Evolutionary conservation across 176 grass and related monocot species (phyloP).

Genomic region (Oropetium thomaeum): DNA sequence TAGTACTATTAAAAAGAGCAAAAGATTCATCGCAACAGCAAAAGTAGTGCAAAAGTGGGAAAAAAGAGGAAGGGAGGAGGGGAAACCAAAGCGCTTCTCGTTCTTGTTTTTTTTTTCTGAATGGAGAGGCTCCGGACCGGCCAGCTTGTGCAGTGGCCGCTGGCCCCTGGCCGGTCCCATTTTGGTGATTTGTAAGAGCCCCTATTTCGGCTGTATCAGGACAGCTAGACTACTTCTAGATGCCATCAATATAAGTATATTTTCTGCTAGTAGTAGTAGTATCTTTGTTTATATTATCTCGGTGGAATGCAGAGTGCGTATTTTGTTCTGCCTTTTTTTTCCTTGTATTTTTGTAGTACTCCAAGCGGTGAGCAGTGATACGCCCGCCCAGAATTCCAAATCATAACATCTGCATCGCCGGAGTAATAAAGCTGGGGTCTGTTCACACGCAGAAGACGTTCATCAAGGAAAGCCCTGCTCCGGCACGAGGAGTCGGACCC

Average conservation of each 20-base stretch:
- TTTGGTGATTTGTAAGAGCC: constrained; percentile 27
- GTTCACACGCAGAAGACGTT: background rate
- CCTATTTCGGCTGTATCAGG: constrained; percentile 13
- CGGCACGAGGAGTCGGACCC: constrained; percentile 4
- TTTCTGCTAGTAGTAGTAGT: background rate
- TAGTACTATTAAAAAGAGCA: background rate
- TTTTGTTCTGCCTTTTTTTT: background rate
- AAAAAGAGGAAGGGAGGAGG: background rate
- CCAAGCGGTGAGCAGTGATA: too few relatives aligned
- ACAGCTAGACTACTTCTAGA: constrained; percentile 3
- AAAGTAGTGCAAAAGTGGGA: background rate
- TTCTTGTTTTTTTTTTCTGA: constrained; percentile 54
- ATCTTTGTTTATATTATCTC: background rate
- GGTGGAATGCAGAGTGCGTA: background rate
- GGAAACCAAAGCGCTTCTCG: constrained; percentile 32
- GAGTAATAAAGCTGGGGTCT: too few relatives aligned
- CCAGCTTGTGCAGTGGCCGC: constrained; percentile 10
- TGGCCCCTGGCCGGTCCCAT: too few relatives aligned
- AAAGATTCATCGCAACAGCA: too few relatives aligned
- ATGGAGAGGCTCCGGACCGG: constrained; percentile 18
- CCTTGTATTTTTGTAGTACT: too few relatives aligned
- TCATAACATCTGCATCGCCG: background rate
- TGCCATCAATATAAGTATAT: constrained; percentile 38
- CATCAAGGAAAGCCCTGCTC: background rate
- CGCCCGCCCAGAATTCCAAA: background rate